A percentile compares a stretch with the other conserved stretches of the same genome.
Evolutionary conservation across 176 grass and related monocot species (phyloP).

Genomic region (Avena sativa): DNA sequence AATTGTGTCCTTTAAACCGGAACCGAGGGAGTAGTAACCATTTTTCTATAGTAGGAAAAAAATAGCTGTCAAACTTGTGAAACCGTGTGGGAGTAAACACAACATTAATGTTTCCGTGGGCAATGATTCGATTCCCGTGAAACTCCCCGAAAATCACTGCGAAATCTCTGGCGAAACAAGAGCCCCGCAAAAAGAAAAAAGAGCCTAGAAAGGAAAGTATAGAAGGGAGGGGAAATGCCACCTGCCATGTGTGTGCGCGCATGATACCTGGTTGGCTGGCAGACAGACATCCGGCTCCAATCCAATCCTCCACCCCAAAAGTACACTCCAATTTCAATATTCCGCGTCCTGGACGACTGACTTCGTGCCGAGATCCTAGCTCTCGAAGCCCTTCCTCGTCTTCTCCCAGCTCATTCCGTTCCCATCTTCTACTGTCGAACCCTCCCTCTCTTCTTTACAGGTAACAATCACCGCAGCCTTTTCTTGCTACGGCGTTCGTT

Average conservation of each 20-base stretch:
- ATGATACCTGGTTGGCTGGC: slow-evolving; percentile 2
- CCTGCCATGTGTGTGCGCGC: background rate
- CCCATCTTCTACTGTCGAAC: background rate
- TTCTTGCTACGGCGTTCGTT: background rate
- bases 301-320: slow-evolving; percentile 11
- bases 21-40: too few species aligned
- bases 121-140: background rate
- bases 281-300: slow-evolving; percentile 21
- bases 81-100: background rate
- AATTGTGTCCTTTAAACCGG: too few species aligned
- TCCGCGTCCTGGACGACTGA: slow-evolving; percentile 28
- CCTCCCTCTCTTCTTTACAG: background rate
- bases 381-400: slow-evolving; percentile 5
- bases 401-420: slow-evolving; percentile 8
- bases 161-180: background rate
- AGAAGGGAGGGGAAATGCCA: background rate
- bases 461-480: background rate
- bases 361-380: background rate
- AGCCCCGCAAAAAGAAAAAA: background rate
- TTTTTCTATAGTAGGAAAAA: too few species aligned
- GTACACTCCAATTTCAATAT: slow-evolving; percentile 16
- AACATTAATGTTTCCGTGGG: background rate
- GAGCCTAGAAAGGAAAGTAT: background rate
- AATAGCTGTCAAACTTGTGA: background rate
- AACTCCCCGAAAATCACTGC: background rate